Evolutionary conservation across 148 eudicot species (phyloP), one percentile per base, ranked within the genome.

Genomic region (Persicaria maculosa): DNA sequence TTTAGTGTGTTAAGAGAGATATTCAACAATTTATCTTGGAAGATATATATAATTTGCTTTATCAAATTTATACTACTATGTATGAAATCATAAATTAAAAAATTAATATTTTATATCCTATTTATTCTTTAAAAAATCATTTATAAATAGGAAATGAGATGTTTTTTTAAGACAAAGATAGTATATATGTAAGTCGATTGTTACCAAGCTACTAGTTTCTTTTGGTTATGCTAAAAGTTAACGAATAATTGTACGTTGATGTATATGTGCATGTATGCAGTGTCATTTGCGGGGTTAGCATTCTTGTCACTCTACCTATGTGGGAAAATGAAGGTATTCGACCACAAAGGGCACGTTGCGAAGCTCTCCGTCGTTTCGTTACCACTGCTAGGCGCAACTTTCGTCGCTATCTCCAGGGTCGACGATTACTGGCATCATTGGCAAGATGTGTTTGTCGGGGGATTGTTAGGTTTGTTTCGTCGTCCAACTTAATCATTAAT

Each of bases 381-480:
- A 19, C 97, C 97, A n/a, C 79, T 89, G 19, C 89, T 93, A 7
- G 40, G 64, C 20, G 98, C 97, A 22, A 79, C 94, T 8, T 75
- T 93, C 12, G 94, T 93, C 17, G 98, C 85, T 40, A 80, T 88
- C 77, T 93, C 98, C 43, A 88, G 97, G 22, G 98, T 93, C 19
- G 97, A 88, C 83, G 97, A 93, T 74, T 91, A 91, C 45, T 88
- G 97, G 97, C 98, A 93, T 74, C 98, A 93, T 50, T 93, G 98
- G 98, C 84, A 82, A 47, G 97, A 89, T 52, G 93, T 92, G 48
- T 86, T 92, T 76, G 82, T 92, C 40, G 97, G 92, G 77, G 97
- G 77, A 54, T 76, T 92, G 44, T 46, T 92, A 83, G 97, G 97
- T 92, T 59, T 9, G 52, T 7, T 48, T 48, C 52, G 2, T 2